Base-by-base conservation (phyloP, 140 eudicot species). In the Cichorium intybus region DNA sequence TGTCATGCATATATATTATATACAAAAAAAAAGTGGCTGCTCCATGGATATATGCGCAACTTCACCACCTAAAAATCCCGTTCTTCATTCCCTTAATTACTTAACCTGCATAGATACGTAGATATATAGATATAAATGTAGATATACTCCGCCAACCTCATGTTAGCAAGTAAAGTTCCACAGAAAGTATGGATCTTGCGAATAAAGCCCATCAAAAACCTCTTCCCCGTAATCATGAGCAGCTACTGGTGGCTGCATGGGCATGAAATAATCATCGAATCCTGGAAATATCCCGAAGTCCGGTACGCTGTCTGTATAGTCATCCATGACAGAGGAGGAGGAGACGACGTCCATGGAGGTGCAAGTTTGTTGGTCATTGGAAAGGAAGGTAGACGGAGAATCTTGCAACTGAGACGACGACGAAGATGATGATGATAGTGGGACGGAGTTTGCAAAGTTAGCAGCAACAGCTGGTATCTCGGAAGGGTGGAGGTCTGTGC, bases 391-490 rank as follows among this genome's bases (percentile, higher is more conserved):
- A 41, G 27, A 1, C 3, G 52, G 5, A 17, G 27, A 33, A 12
- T 56, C 26, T 3, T 56, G 62, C 24, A 20, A 31, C 57, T 66
- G 49, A 5, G 29, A 28, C 6, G 52, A 39, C 8, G 66, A 50
- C 6, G 55, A 24, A 1, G 55, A 21, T 0, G 46, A 16, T 0
- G 71, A 3, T 0, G n/a, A 11, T 3, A 52, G 21, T 16, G n/a
- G 0, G 24, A 33, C 37, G 1, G 75, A 56, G 35, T 82, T 72
- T 0, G 88, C 89, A 0, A 63, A 79, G 22, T 17, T 47, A 15
- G 89, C 77, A 2, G 85, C 89, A 4, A 65, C 80, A 0, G 67
- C 71, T 43, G 80, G 89, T 16, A 83, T 83, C 60, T 83, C 70
- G 0, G 77, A 35, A 5, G 83, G 85, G 7, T 71, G 64, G 15